phyloP scores from a whole-genome alignment of 495 filamentous ascomycete species.

The Talaromyces trachyspermus region DNA sequence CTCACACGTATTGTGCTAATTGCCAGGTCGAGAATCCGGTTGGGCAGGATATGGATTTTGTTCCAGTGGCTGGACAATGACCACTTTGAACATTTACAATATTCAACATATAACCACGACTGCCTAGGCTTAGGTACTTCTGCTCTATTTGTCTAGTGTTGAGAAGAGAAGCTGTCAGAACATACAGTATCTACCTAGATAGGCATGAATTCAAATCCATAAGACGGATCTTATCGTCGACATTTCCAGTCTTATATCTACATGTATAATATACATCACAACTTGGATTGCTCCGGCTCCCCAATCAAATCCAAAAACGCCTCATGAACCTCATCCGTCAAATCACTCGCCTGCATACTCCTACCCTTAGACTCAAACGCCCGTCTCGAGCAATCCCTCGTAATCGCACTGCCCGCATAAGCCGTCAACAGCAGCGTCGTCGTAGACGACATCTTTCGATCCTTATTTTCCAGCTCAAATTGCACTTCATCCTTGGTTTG shows the following conservation, averaged over 20 bases:
- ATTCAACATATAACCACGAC: not conserved
- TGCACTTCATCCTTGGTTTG: conserved; percentile 32
- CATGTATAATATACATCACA: conserved; percentile 15
- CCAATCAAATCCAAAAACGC: conserved; percentile 75
- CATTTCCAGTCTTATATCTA: not conserved
- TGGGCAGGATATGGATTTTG: not conserved
- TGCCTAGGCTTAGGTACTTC: too few species aligned
- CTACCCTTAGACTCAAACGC: conserved; percentile 84
- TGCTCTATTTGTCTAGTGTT: too few species aligned
- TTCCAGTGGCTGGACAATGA: not conserved
- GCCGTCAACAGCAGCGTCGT: conserved; percentile 74
- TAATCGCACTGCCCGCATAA: conserved; percentile 80
- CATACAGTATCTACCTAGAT: too few species aligned
- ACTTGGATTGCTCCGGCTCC: conserved; percentile 42
- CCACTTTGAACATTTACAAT: not conserved
- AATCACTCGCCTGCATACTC: conserved; percentile 86
- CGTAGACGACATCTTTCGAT: conserved; percentile 35
- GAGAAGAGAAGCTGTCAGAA: too few species aligned
- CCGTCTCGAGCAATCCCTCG: conserved; percentile 81
- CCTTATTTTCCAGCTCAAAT: conserved; percentile 37
- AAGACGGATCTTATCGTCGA: not conserved
- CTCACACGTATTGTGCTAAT: not conserved
- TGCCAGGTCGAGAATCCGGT: not conserved
- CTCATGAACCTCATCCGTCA: conserved; percentile 82
- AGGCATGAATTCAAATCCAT: too few species aligned